These are phyloP conservation scores for Trichosporon sp. DNA, from an alignment of 1,284 basidiomycete genomes.

Conservation along the genomic window DNA sequence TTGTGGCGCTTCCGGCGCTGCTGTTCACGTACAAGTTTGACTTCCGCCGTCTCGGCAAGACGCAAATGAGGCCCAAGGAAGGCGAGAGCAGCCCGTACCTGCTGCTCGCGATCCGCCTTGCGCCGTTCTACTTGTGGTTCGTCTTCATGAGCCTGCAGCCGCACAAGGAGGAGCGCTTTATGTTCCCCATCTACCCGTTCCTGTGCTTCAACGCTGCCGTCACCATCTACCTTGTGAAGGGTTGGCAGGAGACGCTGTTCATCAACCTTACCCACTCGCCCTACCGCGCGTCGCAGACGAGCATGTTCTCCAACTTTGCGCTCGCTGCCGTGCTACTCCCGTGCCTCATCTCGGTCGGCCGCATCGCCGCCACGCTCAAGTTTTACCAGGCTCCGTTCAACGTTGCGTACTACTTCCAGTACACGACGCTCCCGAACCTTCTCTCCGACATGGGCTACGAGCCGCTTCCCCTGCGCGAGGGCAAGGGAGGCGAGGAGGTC, in stretches of 20 bases:
- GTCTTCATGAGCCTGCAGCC: conserved; percentile 75
- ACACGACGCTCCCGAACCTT: conserved; percentile 75
- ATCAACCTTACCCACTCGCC: conserved; percentile 76
- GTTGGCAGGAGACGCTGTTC: conserved; percentile 79
- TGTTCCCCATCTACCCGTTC: conserved; percentile 91
- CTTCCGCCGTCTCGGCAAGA: conserved; percentile 72
- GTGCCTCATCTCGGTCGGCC: conserved; percentile 71
- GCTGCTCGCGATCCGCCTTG: conserved; percentile 71
- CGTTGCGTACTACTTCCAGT: conserved; percentile 72
- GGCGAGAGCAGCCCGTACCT: conserved; percentile 71
- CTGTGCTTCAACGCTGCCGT: conserved; percentile 94
- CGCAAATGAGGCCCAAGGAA: conserved; percentile 62
- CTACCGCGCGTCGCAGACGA: conserved; percentile 76
- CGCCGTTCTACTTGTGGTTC: conserved; percentile 88
- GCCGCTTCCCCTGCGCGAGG: conserved; percentile 47
- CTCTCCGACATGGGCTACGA: conserved; percentile 72
- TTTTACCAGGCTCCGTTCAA: conserved; percentile 92
- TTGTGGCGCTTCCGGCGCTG: conserved; percentile 77
- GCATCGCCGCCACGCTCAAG: conserved; percentile 76
- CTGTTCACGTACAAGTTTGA: conserved; percentile 75
- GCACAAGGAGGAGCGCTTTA: conserved; percentile 98
- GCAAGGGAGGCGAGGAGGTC: conserved; percentile 59
- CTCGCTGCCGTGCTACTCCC: conserved; percentile 68
- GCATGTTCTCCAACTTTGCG: conserved; percentile 76
- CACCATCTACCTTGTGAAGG: conserved; percentile 75